Evolutionary conservation across 2,329 filamentous ascomycete species (phyloP).

Genomic region (Colletotrichum simmondsii): DNA sequence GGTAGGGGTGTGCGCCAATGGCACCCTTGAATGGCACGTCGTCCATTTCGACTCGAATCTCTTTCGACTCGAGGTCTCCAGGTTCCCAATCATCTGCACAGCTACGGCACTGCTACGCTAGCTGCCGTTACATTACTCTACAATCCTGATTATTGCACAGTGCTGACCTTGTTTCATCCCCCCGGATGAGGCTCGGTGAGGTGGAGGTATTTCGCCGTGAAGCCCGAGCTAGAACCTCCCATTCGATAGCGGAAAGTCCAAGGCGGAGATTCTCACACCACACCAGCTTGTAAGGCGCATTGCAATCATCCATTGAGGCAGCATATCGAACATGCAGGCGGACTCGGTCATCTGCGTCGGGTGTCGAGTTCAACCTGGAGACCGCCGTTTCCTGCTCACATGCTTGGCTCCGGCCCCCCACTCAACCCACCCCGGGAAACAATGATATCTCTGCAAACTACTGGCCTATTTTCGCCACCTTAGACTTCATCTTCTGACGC

Average conservation of each 20-base stretch:
- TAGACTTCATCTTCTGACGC: not conserved
- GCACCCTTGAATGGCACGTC: not conserved
- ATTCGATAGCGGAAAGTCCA: not conserved
- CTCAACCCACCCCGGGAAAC: not conserved
- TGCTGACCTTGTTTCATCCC: not conserved
- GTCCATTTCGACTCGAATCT: not conserved
- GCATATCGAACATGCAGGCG: not conserved
- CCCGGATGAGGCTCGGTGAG: constrained; percentile 3
- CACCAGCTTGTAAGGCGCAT: not conserved
- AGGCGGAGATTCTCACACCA: not conserved
- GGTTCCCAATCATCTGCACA: not conserved
- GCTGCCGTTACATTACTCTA: not conserved
- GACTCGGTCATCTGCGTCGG: not conserved
- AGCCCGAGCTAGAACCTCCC: not conserved
- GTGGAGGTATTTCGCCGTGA: not conserved
- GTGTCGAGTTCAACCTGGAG: not conserved
- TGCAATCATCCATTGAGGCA: not conserved
- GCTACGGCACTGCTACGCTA: not conserved
- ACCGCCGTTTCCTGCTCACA: not conserved
- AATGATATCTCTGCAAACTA: not conserved
- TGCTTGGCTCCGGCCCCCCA: not conserved
- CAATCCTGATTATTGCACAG: not conserved
- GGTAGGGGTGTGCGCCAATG: constrained; percentile 8
- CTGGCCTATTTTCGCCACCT: not conserved
- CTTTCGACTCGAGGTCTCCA: not conserved